These are phyloP conservation scores for Periconia digitata DNA, from an alignment of 2,329 filamentous ascomycete genomes.

Conservation along the genomic window DNA sequence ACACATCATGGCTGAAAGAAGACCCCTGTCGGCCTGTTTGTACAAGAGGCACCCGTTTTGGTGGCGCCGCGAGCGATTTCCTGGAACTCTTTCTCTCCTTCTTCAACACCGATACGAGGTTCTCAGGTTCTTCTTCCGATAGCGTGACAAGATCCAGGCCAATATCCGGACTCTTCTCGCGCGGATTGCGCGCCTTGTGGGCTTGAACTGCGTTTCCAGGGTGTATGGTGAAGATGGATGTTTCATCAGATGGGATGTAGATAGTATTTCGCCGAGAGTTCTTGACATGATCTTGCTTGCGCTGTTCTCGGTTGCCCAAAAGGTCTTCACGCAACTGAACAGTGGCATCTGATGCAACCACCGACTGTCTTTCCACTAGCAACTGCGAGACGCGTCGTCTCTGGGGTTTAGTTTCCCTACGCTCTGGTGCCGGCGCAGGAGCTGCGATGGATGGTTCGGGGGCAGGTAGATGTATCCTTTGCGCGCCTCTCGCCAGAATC, in stretches of 20 bases:
- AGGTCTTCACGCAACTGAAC: conserved; percentile 32
- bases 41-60: conserved; percentile 55
- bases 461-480: conserved; percentile 31
- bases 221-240: conserved; percentile 55
- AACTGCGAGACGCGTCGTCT: conserved; percentile 41
- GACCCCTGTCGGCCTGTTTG: conserved; percentile 46
- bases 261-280: conserved; percentile 52
- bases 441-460: not conserved
- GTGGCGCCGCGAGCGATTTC: conserved; percentile 49
- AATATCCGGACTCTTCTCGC: conserved; percentile 39
- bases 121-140: conserved; percentile 41
- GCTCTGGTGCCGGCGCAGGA: conserved; percentile 11
- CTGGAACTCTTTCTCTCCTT: conserved; percentile 37
- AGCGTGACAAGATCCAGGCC: conserved; percentile 42
- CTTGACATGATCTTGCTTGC: conserved; percentile 38
- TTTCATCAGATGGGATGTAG: conserved; percentile 55
- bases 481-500: conserved; percentile 40
- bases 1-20: conserved; percentile 47
- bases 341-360: conserved; percentile 28
- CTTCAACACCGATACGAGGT: conserved; percentile 32
- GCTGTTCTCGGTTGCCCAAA: conserved; percentile 33
- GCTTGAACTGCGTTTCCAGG: conserved; percentile 44
- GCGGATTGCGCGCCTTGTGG: conserved; percentile 23
- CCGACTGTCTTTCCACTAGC: conserved; percentile 24
- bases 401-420: conserved; percentile 29